Percentiles rank a stretch among this genome's conserved stretches.
Conservation (phyloP, 805 yeast species). For the Kazachstania africana region DNA sequence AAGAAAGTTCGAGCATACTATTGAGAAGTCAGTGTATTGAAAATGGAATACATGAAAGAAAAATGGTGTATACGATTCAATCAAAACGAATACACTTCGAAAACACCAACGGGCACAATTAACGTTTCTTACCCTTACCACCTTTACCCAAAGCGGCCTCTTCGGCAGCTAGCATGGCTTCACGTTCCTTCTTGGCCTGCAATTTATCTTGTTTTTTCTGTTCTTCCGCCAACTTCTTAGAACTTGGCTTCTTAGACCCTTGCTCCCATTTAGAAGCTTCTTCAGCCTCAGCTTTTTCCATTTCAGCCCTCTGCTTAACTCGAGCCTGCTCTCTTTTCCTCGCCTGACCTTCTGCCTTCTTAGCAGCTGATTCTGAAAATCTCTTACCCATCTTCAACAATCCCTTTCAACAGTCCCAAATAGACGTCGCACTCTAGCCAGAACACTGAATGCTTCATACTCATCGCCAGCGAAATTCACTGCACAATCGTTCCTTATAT, state of each 20-base stretch:
- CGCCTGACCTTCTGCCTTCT: slow-evolving; percentile 26
- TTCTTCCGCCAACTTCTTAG: slow-evolving; percentile 22
- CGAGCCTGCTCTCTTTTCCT: slow-evolving; percentile 25
- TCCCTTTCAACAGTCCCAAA: too few relatives aligned
- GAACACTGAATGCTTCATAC: too few relatives aligned
- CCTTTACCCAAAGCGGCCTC: slow-evolving; percentile 19
- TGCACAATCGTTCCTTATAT: too few relatives aligned
- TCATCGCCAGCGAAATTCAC: too few relatives aligned
- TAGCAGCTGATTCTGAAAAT: slow-evolving; percentile 25
- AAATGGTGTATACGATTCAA: too few relatives aligned
- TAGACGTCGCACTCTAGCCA: too few relatives aligned
- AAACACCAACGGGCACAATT: too few relatives aligned
- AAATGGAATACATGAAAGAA: too few relatives aligned
- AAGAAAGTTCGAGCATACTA: too few relatives aligned
- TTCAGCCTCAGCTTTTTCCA: slow-evolving; percentile 18
- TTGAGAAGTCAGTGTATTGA: too few relatives aligned
- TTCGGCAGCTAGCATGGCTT: slow-evolving; percentile 24
- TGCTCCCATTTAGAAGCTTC: slow-evolving; percentile 27
- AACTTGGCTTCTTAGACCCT: slow-evolving; percentile 18
- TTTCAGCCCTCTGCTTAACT: slow-evolving; percentile 16
- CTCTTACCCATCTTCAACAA: slow-evolving; percentile 25
- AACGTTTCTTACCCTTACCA: slow-evolving; percentile 16
- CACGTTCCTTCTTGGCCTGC: slow-evolving; percentile 23
- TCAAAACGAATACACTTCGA: too few relatives aligned
- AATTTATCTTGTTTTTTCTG: slow-evolving; percentile 22